A percentile compares a stretch with the other conserved stretches of the same genome.
Evolutionary conservation across 2,329 filamentous ascomycete species (phyloP).

Genomic region (Cladosporium sp.): DNA sequence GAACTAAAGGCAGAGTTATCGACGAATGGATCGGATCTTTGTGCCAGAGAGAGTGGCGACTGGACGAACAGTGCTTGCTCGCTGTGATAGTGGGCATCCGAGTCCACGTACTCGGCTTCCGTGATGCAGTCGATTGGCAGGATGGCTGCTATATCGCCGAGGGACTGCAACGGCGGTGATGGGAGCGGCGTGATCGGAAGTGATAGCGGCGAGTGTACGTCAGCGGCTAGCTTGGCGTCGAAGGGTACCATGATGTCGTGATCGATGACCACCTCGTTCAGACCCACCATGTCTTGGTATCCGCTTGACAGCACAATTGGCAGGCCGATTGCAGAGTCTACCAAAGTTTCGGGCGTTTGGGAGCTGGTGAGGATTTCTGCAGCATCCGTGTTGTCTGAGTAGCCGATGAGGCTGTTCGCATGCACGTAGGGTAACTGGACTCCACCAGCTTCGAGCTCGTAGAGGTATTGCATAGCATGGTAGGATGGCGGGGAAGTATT

Average conservation of each 20-base stretch:
- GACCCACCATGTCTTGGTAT: constrained; percentile 1
- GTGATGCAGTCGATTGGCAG: constrained; percentile 8
- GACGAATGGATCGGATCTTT: not conserved
- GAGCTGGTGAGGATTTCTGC: not conserved
- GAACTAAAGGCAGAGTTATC: constrained; percentile 5
- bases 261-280: constrained; percentile 23
- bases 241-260: not conserved
- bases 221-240: not conserved
- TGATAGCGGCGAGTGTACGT: not conserved
- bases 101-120: constrained; percentile 13
- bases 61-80: constrained; percentile 25
- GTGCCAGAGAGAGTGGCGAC: constrained; percentile 9
- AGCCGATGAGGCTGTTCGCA: constrained; percentile 25
- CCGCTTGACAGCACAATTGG: constrained; percentile 15
- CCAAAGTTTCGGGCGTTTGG: constrained; percentile 10
- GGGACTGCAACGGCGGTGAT: not conserved
- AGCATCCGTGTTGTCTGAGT: constrained; percentile 19
- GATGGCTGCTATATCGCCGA: not conserved
- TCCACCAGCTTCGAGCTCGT: constrained; percentile 22
- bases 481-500: not conserved
- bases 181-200: not conserved
- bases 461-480: not conserved
- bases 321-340: constrained; percentile 19
- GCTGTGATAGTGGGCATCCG: constrained; percentile 25
- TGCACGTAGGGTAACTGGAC: constrained; percentile 23